phyloP scores from a whole-genome alignment of 1,284 basidiomycete species.

The Tylopilus sp. region DNA sequence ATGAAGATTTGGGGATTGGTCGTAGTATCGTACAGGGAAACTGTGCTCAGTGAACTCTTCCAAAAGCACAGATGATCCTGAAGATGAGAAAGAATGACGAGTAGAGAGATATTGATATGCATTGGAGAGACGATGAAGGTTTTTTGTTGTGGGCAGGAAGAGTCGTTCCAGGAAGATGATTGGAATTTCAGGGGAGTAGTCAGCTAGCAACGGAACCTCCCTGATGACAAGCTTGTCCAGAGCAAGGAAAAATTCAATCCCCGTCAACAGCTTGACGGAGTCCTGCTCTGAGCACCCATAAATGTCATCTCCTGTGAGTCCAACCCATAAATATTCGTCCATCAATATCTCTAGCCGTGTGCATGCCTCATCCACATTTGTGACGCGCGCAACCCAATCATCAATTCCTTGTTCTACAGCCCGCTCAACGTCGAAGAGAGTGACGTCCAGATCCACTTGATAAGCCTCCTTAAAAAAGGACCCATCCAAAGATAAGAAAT shows the following conservation, averaged over 20 bases:
- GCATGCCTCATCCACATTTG: conserved; percentile 3
- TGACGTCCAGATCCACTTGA: conserved; percentile 19
- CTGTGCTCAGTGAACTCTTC: conserved; percentile 2
- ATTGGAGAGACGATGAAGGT: conserved; percentile 38
- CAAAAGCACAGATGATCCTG: conserved; percentile 38
- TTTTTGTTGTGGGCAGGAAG: conserved; percentile 46
- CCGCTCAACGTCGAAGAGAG: conserved; percentile 48
- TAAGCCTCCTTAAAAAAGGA: conserved; percentile 19
- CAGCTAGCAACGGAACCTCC: conserved; percentile 47
- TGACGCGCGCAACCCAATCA: conserved; percentile 37
- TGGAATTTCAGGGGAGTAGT: conserved; percentile 60
- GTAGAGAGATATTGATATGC: conserved; percentile 44
- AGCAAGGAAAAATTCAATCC: conserved; percentile 56
- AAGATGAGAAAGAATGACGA: conserved; percentile 32
- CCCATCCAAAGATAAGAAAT: conserved; percentile 26
- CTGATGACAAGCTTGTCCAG: conserved; percentile 51
- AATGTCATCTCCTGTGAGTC: too few species aligned
- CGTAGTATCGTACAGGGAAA: conserved; percentile 47
- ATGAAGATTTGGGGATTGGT: conserved; percentile 24
- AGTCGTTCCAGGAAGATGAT: conserved; percentile 47
- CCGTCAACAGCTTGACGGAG: conserved; percentile 58
- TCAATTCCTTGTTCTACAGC: conserved; percentile 40
- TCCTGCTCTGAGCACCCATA: too few species aligned
- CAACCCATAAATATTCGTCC: conserved; percentile 32
- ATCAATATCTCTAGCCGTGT: conserved; percentile 25